Evolutionary conservation across 345 rosid species (phyloP).

Genomic region (Clausena lansium): DNA sequence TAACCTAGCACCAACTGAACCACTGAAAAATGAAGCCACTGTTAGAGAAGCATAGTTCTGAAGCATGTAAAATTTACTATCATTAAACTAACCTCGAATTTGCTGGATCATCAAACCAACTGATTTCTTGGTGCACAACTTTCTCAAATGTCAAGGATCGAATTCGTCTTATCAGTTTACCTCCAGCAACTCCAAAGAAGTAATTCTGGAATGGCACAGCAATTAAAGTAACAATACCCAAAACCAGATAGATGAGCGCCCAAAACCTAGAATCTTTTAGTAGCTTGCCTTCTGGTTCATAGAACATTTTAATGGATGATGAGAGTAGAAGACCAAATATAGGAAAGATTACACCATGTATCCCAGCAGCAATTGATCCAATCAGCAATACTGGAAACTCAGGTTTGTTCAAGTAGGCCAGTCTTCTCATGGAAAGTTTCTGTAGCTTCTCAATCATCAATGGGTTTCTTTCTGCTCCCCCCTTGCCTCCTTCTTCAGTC

Average conservation of each 20-base stretch:
- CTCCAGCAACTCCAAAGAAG: constrained; percentile 78
- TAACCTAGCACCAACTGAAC: constrained; percentile 64
- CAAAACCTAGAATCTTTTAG: constrained; percentile 56
- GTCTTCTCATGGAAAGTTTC: constrained; percentile 51
- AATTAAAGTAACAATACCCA: constrained; percentile 35
- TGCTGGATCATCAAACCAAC: constrained; percentile 81
- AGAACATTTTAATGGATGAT: constrained; percentile 64
- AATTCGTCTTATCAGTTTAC: constrained; percentile 67
- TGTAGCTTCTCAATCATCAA: constrained; percentile 26
- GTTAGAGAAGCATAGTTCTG: background rate
- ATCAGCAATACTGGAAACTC: constrained; percentile 54
- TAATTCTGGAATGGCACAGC: constrained; percentile 61
- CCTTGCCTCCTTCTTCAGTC: constrained; percentile 19
- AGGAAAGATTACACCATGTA: constrained; percentile 67
- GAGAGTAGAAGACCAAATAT: constrained; percentile 76
- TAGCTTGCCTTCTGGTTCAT: constrained; percentile 37
- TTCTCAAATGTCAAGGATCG: constrained; percentile 67
- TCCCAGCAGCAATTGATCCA: constrained; percentile 58
- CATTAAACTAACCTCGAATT: constrained; percentile 53
- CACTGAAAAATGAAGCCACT: constrained; percentile 33
- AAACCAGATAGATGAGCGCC: constrained; percentile 46
- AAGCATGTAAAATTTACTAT: background rate
- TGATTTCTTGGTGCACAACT: constrained; percentile 77
- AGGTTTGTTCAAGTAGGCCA: constrained; percentile 72
- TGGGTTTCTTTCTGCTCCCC: background rate